Evolutionary conservation across 2,329 filamentous ascomycete species (phyloP).

Genomic region (Sporothrix humicola): DNA sequence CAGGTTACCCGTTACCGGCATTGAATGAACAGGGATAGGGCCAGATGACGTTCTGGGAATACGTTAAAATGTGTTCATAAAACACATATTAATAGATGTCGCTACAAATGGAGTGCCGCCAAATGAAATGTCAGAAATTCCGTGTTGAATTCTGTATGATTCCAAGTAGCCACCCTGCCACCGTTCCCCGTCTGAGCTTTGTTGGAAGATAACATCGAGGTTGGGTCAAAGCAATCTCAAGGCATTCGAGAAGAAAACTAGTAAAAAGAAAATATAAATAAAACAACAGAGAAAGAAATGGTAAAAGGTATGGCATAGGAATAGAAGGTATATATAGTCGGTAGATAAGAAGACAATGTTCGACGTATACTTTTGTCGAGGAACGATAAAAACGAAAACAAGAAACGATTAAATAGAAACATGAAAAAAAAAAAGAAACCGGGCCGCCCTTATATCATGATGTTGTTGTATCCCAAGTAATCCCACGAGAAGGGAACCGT

Average conservation of each 20-base stretch:
- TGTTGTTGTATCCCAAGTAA: slow-evolving; percentile 29
- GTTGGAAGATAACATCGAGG: neutral
- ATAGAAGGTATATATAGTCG: slow-evolving; percentile 1
- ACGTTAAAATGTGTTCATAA: slow-evolving; percentile 10
- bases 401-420: neutral
- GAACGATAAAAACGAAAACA: neutral
- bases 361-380: neutral
- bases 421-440: neutral
- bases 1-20: neutral
- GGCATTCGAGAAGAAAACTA: neutral
- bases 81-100: neutral
- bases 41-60: neutral
- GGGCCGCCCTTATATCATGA: slow-evolving; percentile 4
- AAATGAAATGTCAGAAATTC: neutral
- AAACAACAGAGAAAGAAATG: slow-evolving; percentile 12
- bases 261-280: neutral
- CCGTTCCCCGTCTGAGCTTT: neutral
- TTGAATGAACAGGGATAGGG: neutral
- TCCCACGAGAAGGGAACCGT: slow-evolving; percentile 35
- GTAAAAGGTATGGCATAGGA: neutral
- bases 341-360: neutral
- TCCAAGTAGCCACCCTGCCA: neutral
- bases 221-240: neutral
- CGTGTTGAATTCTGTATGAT: neutral
- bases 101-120: neutral